Evolutionary conservation across 768 basidiomycete species (phyloP).

Genomic region (Phanerodontia chrysosporium): DNA sequence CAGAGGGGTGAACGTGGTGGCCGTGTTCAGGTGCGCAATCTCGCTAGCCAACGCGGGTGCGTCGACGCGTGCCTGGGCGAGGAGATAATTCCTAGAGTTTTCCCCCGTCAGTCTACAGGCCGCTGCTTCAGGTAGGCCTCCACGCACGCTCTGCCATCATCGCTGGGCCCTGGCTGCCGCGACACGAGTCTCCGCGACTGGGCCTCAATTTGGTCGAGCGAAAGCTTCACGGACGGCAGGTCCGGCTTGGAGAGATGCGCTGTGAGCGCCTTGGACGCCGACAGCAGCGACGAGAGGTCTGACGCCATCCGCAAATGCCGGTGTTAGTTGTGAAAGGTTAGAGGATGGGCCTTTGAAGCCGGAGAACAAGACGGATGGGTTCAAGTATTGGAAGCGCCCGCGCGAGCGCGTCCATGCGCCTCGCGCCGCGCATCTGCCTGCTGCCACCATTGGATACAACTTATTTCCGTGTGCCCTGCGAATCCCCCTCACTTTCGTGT

Average conservation of each 20-base stretch:
- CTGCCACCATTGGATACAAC: too few relatives aligned
- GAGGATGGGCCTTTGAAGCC: neutral
- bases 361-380: neutral
- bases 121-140: too few relatives aligned
- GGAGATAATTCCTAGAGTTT: conserved; percentile 77
- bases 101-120: too few relatives aligned
- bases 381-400: neutral
- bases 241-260: conserved; percentile 76
- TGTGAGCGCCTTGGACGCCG: conserved; percentile 68
- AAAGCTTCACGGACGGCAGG: conserved; percentile 83
- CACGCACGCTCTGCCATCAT: conserved; percentile 73
- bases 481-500: too few relatives aligned
- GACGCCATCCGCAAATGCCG: conserved; percentile 27
- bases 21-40: conserved; percentile 78
- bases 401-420: neutral
- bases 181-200: conserved; percentile 84
- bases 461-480: too few relatives aligned
- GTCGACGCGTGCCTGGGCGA: conserved; percentile 93
- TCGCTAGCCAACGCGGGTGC: conserved; percentile 80
- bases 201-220: conserved; percentile 92
- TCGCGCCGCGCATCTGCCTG: neutral
- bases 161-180: conserved; percentile 59
- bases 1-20: conserved; percentile 82
- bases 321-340: neutral
- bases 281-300: conserved; percentile 68